phyloP scores from a whole-genome alignment of 2,329 filamentous ascomycete genomes.

The Teratosphaeriaceae sp. region DNA sequence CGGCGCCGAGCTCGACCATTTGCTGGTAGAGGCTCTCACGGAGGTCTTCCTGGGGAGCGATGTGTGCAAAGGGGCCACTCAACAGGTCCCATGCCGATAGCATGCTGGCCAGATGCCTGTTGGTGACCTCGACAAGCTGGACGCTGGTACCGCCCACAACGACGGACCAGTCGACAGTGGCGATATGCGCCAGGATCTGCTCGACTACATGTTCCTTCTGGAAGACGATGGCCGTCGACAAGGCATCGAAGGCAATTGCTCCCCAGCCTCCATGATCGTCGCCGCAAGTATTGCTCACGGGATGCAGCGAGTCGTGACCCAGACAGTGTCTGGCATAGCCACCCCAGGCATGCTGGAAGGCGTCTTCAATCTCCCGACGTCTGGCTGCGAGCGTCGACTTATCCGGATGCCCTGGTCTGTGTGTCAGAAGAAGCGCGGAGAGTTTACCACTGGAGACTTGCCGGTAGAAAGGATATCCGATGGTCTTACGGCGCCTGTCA shows the following conservation, averaged over 20 bases:
- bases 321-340: conserved; percentile 30
- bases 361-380: conserved; percentile 1
- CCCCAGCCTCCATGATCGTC: conserved; percentile 24
- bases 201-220: conserved; percentile 13
- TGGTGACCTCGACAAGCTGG: conserved; percentile 20
- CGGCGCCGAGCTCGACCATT: conserved; percentile 18
- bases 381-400: background rate
- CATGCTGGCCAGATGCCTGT: conserved; percentile 21
- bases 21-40: conserved; percentile 13
- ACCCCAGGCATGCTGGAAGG: conserved; percentile 29
- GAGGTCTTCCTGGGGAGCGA: conserved; percentile 11
- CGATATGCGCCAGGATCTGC: conserved; percentile 17
- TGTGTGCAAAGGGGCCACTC: conserved; percentile 14
- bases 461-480: no score
- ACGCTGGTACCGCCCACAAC: conserved; percentile 13
- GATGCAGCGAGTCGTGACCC: conserved; percentile 26
- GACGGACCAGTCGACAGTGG: conserved; percentile 14
- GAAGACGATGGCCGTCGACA: conserved; percentile 21
- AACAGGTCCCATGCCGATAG: conserved; percentile 21
- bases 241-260: conserved; percentile 19
- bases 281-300: conserved; percentile 21
- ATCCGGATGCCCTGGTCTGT: no score
- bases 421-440: no score
- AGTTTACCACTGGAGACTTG: no score
- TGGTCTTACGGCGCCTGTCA: no score